These are phyloP conservation scores for Nitzschia sp. DNA, from an alignment of 108 stramenopile species.

Conservation along the genomic window DNA sequence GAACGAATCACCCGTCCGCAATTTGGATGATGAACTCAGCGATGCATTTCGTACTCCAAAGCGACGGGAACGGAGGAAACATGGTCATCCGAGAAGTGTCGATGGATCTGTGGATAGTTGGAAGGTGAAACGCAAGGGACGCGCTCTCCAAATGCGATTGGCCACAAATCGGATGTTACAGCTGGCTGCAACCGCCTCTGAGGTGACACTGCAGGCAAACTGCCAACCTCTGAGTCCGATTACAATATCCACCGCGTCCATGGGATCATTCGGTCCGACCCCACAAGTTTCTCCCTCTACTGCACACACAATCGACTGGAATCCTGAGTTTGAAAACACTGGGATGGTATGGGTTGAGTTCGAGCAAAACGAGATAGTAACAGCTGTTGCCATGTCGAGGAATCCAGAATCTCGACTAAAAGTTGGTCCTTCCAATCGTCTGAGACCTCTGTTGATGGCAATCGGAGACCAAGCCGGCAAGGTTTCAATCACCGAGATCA, in stretches of 20 bases:
- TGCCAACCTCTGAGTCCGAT: not conserved
- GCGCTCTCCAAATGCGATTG: constrained; percentile 33
- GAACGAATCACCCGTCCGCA: no score
- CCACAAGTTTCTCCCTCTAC: not conserved
- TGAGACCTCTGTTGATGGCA: constrained; percentile 28
- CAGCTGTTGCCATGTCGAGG: constrained; percentile 38
- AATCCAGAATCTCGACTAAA: not conserved
- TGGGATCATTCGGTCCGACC: not conserved
- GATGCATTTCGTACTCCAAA: no score
- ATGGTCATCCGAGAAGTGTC: not conserved
- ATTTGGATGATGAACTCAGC: no score
- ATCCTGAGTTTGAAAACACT: constrained; percentile 11
- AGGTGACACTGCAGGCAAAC: not conserved
- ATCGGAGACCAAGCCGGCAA: constrained; percentile 35
- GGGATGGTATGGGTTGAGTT: constrained; percentile 41
- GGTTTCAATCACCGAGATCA: constrained; percentile 29
- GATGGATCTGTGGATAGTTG: constrained; percentile 5
- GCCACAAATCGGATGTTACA: constrained; percentile 28
- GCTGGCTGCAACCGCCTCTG: constrained; percentile 10
- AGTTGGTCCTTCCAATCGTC: not conserved
- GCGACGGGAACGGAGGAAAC: not conserved
- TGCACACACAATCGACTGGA: not conserved
- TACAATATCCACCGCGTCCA: not conserved
- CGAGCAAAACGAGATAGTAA: constrained; percentile 8
- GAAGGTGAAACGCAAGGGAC: constrained; percentile 25